Evolutionary conservation across 208 protist species (phyloP), one percentile per base, ranked within the genome.

Genomic region (Porcisia deanei): DNA sequence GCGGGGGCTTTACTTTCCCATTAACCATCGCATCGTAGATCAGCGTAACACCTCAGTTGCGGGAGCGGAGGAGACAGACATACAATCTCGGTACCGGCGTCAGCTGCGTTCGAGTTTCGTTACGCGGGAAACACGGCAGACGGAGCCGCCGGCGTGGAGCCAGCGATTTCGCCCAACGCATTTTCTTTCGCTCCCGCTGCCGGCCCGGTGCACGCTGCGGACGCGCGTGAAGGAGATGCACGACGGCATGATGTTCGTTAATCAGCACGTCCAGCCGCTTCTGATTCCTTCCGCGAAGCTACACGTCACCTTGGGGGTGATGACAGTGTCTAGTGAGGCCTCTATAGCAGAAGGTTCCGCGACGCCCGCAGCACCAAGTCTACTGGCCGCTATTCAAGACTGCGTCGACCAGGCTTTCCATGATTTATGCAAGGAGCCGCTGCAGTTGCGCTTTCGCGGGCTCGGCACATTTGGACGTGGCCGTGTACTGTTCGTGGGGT

Each of bases 1-100:
- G 73, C 83, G 83, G 18, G 93, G 93, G 22, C 82, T 97, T 65
- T 97, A 95, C 81, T 97, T 96, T 75, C 93, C 93, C 71, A 95
- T 97, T 60, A 94, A 95, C 75, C 89, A 93, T 76, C 93, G 93
- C 67, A 94, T 94, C 55, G 79, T 92, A 7, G 93, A 97, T 66
- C 71, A 79, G 39, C 90, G 93, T 45, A 79, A 93, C 65, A 71
- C 87, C n/a, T 41, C 84, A 14, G 69, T 76, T 2, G 84, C 84
- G 14, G 76, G 57, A 4, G 58, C 72, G 14, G 82, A 89, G 39
- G 84, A 96, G 77, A 68, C 86, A 12, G 87, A 95, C 64, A 88
- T 96, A 45, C 93, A 95, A 73, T 90, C 88, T 0, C 89, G 90
- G 9, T 92, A 92, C 73, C 91, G 91, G 57, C 88, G 91, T 57